Percentiles rank a stretch among this genome's conserved stretches.
These are phyloP conservation scores for Sugiyamaella americana DNA, from an alignment of 805 yeast genomes.

Conservation along the genomic window DNA sequence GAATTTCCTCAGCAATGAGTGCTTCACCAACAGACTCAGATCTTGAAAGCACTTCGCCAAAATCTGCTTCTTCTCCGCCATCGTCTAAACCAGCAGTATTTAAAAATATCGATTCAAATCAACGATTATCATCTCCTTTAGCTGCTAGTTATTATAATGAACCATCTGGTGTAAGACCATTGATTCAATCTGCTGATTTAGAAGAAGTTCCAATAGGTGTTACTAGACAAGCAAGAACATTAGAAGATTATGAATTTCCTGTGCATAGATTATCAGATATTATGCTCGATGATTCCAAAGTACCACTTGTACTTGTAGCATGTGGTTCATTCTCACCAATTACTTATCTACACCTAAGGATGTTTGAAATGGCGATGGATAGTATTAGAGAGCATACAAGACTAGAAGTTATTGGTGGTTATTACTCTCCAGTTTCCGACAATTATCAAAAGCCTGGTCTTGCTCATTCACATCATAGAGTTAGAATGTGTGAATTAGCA, in stretches of 20 bases:
- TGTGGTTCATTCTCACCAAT: constrained; percentile 97
- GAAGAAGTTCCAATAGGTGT: constrained; percentile 97
- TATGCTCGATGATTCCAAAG: constrained; percentile 65
- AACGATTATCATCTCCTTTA: constrained; percentile 4
- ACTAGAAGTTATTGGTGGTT: constrained; percentile 95
- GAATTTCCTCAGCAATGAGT: constrained; percentile 16
- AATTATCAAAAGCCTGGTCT: constrained; percentile 90
- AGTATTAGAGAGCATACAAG: constrained; percentile 84
- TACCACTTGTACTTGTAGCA: constrained; percentile 90
- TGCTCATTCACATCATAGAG: constrained; percentile 84
- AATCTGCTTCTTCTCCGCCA: neutral
- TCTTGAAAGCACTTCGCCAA: neutral
- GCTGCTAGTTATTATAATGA: constrained; percentile 12
- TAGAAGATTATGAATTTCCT: constrained; percentile 75
- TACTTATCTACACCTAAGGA: constrained; percentile 87
- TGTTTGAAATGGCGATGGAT: constrained; percentile 99
- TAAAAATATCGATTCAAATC: neutral
- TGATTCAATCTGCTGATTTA: constrained; percentile 73
- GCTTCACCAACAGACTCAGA: constrained; percentile 13
- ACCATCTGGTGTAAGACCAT: constrained; percentile 16
- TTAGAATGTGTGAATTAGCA: constrained; percentile 96
- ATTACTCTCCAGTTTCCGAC: constrained; percentile 85
- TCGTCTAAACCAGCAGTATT: neutral
- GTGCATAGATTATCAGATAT: constrained; percentile 72
- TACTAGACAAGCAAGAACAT: constrained; percentile 70